These are phyloP conservation scores for Abrus pulchellus DNA, from an alignment of 306 rosid genomes.

Conservation along the genomic window DNA sequence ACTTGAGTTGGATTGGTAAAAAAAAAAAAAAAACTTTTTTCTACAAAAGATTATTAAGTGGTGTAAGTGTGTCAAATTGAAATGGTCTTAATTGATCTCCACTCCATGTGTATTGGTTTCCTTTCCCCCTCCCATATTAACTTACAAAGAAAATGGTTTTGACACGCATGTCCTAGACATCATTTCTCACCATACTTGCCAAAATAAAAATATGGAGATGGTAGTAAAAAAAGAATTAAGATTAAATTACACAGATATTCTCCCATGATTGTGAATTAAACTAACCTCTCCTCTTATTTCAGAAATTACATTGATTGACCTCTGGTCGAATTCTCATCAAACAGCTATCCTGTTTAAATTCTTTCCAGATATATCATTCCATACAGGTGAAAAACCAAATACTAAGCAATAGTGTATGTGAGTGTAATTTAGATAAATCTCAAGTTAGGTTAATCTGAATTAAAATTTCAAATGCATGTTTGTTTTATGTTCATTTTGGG, in stretches of 20 bases:
- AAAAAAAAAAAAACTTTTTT: background rate
- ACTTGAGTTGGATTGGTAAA: background rate
- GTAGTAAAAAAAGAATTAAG: background rate
- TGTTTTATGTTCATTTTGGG: constrained; percentile 20
- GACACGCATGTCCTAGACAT: background rate
- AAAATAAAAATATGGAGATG: constrained; percentile 26
- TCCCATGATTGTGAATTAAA: constrained; percentile 9
- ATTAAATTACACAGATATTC: background rate
- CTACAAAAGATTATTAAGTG: background rate
- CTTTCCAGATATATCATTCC: constrained; percentile 27
- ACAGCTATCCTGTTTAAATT: constrained; percentile 35
- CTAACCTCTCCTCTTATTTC: background rate
- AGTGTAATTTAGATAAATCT: constrained; percentile 18
- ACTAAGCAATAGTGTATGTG: background rate
- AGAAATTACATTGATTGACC: constrained; percentile 23
- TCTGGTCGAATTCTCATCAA: constrained; percentile 32
- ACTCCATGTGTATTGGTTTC: background rate
- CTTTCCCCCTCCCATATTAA: constrained; percentile 19
- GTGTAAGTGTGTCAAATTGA: background rate
- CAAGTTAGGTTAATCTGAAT: background rate
- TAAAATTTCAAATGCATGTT: constrained; percentile 19
- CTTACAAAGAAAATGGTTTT: constrained; percentile 22
- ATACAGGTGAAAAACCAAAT: constrained; percentile 26
- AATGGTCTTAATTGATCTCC: background rate
- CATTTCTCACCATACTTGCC: constrained; percentile 12